Percentiles rank a stretch among this genome's conserved stretches.
Conservation (phyloP, 768 basidiomycete genomes). For the Ramaria rubella region DNA sequence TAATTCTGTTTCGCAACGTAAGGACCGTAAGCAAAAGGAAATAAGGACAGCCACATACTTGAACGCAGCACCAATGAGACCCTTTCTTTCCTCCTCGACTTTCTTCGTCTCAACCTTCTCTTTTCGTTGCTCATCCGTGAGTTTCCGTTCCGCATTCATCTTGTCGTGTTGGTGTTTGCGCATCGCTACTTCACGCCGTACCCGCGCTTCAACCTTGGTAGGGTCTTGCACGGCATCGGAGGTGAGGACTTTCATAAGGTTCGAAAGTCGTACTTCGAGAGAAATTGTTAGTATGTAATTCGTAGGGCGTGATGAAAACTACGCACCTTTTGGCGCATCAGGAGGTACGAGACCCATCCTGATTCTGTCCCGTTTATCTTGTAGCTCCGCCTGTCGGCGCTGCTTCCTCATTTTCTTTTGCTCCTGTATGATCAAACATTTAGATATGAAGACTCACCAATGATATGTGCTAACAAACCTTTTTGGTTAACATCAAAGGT, state of each 20-base stretch:
- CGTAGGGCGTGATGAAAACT: not conserved
- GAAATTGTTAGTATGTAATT: constrained; percentile 8
- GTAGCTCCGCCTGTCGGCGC: constrained; percentile 76
- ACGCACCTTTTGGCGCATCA: constrained; percentile 87
- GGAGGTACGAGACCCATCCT: constrained; percentile 95
- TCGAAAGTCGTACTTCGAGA: constrained; percentile 75
- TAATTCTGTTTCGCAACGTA: constrained; percentile 46
- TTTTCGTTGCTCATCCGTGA: constrained; percentile 82
- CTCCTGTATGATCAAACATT: constrained; percentile 38
- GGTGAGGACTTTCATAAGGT: constrained; percentile 96
- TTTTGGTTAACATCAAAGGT: constrained; percentile 88
- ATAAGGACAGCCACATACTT: constrained; percentile 52
- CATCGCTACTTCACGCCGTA: constrained; percentile 87
- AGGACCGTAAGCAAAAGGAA: not conserved
- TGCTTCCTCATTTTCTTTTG: constrained; percentile 97
- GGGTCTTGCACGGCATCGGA: constrained; percentile 97
- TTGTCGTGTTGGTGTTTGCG: constrained; percentile 86
- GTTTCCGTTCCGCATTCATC: constrained; percentile 87
- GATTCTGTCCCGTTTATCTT: constrained; percentile 92
- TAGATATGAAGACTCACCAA: not conserved
- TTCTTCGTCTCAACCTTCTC: constrained; percentile 88
- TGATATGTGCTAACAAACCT: constrained; percentile 39
- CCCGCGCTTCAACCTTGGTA: constrained; percentile 93
- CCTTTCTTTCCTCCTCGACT: constrained; percentile 81
- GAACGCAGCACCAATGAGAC: constrained; percentile 77